Evolutionary conservation across 2,329 filamentous ascomycete genomes (phyloP).

Genomic region (Xylaria sp.): DNA sequence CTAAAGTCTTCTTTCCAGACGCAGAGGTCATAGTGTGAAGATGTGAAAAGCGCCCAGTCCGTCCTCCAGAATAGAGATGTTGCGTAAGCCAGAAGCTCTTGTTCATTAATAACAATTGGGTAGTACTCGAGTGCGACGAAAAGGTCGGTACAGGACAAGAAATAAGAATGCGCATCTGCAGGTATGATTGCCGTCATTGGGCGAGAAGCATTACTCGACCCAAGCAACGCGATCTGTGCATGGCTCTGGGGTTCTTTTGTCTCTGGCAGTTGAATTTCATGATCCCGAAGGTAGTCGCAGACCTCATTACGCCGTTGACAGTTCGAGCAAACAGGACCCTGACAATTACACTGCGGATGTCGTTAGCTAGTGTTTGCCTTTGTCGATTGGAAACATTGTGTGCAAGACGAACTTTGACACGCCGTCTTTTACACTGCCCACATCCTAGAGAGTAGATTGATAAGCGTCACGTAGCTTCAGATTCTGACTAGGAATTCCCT

Average conservation of each 20-base stretch:
- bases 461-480: slow-evolving; percentile 10
- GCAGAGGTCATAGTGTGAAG: neutral
- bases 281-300: slow-evolving; percentile 38
- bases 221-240: neutral
- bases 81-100: slow-evolving; percentile 21
- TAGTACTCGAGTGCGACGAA: slow-evolving; percentile 12
- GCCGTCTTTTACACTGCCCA: slow-evolving; percentile 37
- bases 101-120: slow-evolving; percentile 11
- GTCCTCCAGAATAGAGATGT: slow-evolving; percentile 8
- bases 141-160: slow-evolving; percentile 17
- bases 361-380: slow-evolving; percentile 9
- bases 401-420: slow-evolving; percentile 33
- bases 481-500: slow-evolving; percentile 8
- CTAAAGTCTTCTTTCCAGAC: neutral
- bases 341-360: slow-evolving; percentile 38
- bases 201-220: neutral
- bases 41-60: neutral
- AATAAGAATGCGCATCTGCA: neutral
- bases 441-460: slow-evolving; percentile 21
- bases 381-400: neutral
- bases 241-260: neutral
- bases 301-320: slow-evolving; percentile 41
- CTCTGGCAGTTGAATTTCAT: neutral
- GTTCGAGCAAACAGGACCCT: slow-evolving; percentile 41
- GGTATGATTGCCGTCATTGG: neutral